A percentile compares a stretch with the other conserved stretches of the same genome.
phyloP scores from a whole-genome alignment of 2,329 filamentous ascomycete genomes.

The Colletotrichum kahawae region DNA sequence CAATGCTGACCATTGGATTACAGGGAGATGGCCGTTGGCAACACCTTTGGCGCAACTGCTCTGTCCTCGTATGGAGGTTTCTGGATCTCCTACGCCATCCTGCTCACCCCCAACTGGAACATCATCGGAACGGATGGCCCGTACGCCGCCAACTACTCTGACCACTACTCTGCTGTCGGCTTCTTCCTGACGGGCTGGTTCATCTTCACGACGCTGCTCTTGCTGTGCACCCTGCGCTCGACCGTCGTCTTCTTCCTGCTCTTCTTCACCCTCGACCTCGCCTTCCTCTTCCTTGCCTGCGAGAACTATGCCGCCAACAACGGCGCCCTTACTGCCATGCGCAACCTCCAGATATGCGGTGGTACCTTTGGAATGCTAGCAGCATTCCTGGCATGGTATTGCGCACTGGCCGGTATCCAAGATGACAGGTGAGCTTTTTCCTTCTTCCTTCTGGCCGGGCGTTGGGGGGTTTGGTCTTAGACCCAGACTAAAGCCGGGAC shows the following conservation, averaged over 20 bases:
- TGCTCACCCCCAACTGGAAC: constrained; percentile 71
- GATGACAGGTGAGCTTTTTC: constrained; percentile 64
- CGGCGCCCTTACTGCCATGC: constrained; percentile 48
- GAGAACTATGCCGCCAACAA: constrained; percentile 63
- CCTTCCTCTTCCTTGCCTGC: constrained; percentile 75
- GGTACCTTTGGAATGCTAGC: constrained; percentile 82
- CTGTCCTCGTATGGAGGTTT: constrained; percentile 84
- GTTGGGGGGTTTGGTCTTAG: background rate
- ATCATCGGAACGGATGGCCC: constrained; percentile 52
- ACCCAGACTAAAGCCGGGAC: background rate
- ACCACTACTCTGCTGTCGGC: constrained; percentile 67
- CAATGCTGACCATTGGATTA: constrained; percentile 6
- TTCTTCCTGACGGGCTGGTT: constrained; percentile 83
- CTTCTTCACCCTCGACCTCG: constrained; percentile 78
- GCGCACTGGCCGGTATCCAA: constrained; percentile 81
- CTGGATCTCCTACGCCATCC: constrained; percentile 78
- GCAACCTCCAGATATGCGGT: constrained; percentile 68
- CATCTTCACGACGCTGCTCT: constrained; percentile 79
- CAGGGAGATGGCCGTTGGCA: constrained; percentile 87
- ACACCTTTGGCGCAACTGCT: constrained; percentile 85
- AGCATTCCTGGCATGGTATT: constrained; percentile 87
- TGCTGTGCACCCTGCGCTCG: constrained; percentile 77
- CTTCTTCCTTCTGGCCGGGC: background rate
- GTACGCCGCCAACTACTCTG: constrained; percentile 49
- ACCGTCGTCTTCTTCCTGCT: constrained; percentile 79